Conservation (phyloP, 1,139 yeast species). For the Kluyveromyces sp. region DNA sequence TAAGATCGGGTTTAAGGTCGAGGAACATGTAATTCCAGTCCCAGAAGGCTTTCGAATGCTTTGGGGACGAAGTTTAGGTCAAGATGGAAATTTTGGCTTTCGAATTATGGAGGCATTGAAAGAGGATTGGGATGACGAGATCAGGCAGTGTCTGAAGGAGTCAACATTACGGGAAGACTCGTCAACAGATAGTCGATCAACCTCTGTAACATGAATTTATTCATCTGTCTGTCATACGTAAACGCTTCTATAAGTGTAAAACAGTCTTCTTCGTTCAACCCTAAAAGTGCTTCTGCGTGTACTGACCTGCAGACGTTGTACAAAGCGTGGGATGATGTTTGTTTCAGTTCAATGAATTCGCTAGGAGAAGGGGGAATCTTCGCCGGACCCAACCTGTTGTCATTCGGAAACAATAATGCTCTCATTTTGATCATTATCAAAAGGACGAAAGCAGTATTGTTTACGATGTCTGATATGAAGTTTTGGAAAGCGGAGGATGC, state of each 20-base stretch:
- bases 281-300: constrained; percentile 13
- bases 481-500: background rate
- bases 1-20: constrained; percentile 19
- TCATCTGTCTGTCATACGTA: constrained; percentile 15
- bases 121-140: constrained; percentile 13
- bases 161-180: constrained; percentile 2
- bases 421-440: constrained; percentile 12
- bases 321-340: constrained; percentile 15
- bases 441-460: constrained; percentile 6
- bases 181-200: constrained; percentile 9
- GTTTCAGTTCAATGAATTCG: constrained; percentile 17
- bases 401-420: constrained; percentile 25
- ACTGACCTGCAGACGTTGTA: constrained; percentile 12
- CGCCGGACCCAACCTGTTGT: constrained; percentile 24
- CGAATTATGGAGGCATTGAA: constrained; percentile 12
- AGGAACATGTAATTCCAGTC: constrained; percentile 21
- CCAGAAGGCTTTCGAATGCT: constrained; percentile 8
- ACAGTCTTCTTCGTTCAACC: constrained; percentile 16
- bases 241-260: constrained; percentile 14
- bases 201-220: constrained; percentile 9
- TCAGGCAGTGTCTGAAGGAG: background rate
- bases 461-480: constrained; percentile 4
- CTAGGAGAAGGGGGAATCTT: constrained; percentile 19
- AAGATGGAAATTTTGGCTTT: constrained; percentile 14
- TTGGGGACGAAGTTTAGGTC: constrained; percentile 16